Evolutionary conservation across 352 stramenopile species (phyloP).

Genomic region (Phytophthora fragariaefolia): DNA sequence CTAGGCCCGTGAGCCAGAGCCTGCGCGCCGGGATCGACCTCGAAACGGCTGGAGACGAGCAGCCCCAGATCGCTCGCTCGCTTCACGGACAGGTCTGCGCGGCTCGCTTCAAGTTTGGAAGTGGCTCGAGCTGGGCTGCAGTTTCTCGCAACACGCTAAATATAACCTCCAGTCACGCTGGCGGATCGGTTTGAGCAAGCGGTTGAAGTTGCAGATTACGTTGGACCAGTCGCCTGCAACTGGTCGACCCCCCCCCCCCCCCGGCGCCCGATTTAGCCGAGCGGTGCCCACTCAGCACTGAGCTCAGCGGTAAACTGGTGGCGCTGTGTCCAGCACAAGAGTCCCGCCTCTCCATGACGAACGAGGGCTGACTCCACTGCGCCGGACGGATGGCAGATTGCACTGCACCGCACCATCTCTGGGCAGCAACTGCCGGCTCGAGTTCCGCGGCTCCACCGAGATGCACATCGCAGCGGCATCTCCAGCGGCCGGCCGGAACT

Average conservation of each 20-base stretch:
- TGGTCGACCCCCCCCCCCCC: conserved; percentile 25
- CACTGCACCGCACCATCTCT: neutral
- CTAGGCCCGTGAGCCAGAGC: conserved; percentile 21
- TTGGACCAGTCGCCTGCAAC: conserved; percentile 20
- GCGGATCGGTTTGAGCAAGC: conserved; percentile 9
- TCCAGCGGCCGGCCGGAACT: neutral
- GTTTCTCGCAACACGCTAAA: conserved; percentile 31
- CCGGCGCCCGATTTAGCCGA: no score
- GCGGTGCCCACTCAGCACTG: no score
- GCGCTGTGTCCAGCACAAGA: neutral
- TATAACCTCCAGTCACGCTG: conserved; percentile 9
- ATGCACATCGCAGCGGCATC: neutral
- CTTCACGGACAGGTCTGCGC: conserved; percentile 13
- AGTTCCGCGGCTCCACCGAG: no score
- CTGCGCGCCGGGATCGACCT: conserved; percentile 11
- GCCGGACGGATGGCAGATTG: neutral
- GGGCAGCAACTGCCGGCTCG: no score
- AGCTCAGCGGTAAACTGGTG: conserved; percentile 10
- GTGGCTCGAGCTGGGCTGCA: conserved; percentile 14
- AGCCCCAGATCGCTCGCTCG: conserved; percentile 19
- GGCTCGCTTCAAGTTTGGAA: conserved; percentile 36
- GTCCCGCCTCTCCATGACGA: neutral
- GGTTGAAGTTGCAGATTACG: conserved; percentile 28
- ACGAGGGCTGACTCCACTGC: no score
- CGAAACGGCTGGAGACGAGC: conserved; percentile 27